phyloP scores from a whole-genome alignment of 2,329 filamentous ascomycete species.

The Penicillium sp. region DNA sequence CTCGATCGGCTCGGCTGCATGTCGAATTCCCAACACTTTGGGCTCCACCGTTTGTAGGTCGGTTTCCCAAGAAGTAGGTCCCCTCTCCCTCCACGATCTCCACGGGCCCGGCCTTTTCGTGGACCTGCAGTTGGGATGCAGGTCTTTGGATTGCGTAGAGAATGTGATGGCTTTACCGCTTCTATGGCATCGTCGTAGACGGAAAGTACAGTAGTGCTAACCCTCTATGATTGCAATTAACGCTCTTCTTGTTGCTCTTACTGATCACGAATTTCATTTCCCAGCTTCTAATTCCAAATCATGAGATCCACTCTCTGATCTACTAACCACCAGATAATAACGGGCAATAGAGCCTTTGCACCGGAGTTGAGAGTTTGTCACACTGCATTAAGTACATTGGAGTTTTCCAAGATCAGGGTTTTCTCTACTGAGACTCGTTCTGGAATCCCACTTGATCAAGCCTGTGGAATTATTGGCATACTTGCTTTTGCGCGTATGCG shows the following conservation, averaged over 20 bases:
- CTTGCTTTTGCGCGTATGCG: conserved; percentile 1
- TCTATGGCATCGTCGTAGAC: not conserved
- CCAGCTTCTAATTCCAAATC: not conserved
- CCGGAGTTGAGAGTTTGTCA: not conserved
- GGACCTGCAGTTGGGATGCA: not conserved
- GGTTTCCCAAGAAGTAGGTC: not conserved
- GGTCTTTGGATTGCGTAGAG: not conserved
- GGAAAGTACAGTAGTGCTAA: not conserved
- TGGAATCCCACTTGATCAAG: not conserved
- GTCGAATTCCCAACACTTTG: conserved; percentile 6
- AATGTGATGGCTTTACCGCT: not conserved
- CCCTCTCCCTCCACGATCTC: not conserved
- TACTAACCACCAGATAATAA: no score
- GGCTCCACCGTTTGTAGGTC: not conserved
- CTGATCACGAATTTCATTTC: not conserved
- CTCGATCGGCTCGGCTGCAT: conserved; percentile 10
- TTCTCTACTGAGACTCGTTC: not conserved
- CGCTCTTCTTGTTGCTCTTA: not conserved
- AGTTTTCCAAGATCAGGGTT: not conserved
- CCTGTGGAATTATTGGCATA: conserved; percentile 2
- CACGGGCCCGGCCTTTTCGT: not conserved
- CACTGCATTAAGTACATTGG: not conserved
- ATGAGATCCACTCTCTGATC: not conserved
- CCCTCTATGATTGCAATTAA: not conserved
- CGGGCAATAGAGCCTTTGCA: no score